These are phyloP conservation scores for Globisporangium mamillatum DNA, from an alignment of 352 stramenopile species.

Conservation along the genomic window DNA sequence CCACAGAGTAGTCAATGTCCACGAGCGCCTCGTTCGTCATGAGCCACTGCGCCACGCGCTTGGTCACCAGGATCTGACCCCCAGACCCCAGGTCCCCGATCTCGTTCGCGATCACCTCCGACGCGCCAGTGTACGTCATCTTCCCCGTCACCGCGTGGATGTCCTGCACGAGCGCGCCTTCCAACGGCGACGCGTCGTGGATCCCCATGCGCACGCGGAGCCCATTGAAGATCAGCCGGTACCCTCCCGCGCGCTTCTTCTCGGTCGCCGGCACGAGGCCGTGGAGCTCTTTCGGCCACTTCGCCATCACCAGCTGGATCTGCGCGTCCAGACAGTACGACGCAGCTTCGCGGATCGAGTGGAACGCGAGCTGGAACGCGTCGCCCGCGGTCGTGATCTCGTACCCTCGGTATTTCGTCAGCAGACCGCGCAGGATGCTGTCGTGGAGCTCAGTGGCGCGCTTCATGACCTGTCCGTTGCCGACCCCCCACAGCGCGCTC, in stretches of 20 bases:
- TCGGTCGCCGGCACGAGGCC: slow-evolving; percentile 52
- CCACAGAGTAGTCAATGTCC: slow-evolving; percentile 21
- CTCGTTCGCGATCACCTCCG: slow-evolving; percentile 62
- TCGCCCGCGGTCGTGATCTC: slow-evolving; percentile 78
- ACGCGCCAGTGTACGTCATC: slow-evolving; percentile 62
- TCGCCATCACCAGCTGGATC: slow-evolving; percentile 49
- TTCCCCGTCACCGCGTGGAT: slow-evolving; percentile 68
- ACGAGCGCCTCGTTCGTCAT: slow-evolving; percentile 28
- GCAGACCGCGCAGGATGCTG: slow-evolving; percentile 45
- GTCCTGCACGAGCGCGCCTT: slow-evolving; percentile 50
- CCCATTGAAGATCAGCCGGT: slow-evolving; percentile 50
- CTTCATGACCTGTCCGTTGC: slow-evolving; percentile 54
- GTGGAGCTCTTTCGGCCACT: slow-evolving; percentile 62
- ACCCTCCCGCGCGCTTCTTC: slow-evolving; percentile 36
- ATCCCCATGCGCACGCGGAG: slow-evolving; percentile 78
- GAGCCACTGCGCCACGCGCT: slow-evolving; percentile 54
- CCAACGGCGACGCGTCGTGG: slow-evolving; percentile 52
- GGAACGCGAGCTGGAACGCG: slow-evolving; percentile 78
- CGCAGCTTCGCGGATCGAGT: slow-evolving; percentile 55
- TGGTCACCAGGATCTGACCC: slow-evolving; percentile 67
- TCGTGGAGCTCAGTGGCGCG: slow-evolving; percentile 60
- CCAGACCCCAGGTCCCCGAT: slow-evolving; percentile 63
- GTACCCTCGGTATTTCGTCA: slow-evolving; percentile 65
- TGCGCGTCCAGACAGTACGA: slow-evolving; percentile 70
- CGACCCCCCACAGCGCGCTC: slow-evolving; percentile 61